Conservation (phyloP, 202 grass and related monocot genomes). For the Digitaria exilis region DNA sequence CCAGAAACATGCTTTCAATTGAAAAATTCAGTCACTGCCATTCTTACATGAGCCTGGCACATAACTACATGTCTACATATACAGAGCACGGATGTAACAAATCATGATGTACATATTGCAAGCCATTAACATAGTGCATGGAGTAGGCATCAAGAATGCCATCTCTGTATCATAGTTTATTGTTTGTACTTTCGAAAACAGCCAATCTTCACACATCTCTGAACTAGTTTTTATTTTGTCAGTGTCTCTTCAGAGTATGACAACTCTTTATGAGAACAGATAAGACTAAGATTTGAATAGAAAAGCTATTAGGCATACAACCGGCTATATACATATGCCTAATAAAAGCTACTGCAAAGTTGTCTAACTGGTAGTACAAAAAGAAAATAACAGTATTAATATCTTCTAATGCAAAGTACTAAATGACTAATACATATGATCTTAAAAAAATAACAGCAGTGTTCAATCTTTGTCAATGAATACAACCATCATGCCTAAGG, state of each 20-base stretch:
- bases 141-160: background rate
- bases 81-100: background rate
- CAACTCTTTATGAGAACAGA: background rate
- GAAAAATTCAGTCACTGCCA: conserved; percentile 1
- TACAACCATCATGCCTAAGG: background rate
- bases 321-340: too few species aligned
- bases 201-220: background rate
- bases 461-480: conserved; percentile 11
- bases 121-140: background rate
- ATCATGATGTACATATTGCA: background rate
- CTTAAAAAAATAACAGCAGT: background rate
- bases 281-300: background rate
- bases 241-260: conserved; percentile 1
- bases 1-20: background rate
- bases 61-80: background rate
- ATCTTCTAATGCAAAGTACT: background rate
- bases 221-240: background rate
- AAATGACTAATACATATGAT: background rate
- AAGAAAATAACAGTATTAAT: background rate
- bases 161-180: background rate
- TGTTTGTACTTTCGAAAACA: background rate
- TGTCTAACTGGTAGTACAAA: background rate
- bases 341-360: background rate
- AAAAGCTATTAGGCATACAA: too few species aligned
- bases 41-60: conserved; percentile 7